Evolutionary conservation across 305 asterid genomes (phyloP).

Genomic region (Fraxinus paxiana): DNA sequence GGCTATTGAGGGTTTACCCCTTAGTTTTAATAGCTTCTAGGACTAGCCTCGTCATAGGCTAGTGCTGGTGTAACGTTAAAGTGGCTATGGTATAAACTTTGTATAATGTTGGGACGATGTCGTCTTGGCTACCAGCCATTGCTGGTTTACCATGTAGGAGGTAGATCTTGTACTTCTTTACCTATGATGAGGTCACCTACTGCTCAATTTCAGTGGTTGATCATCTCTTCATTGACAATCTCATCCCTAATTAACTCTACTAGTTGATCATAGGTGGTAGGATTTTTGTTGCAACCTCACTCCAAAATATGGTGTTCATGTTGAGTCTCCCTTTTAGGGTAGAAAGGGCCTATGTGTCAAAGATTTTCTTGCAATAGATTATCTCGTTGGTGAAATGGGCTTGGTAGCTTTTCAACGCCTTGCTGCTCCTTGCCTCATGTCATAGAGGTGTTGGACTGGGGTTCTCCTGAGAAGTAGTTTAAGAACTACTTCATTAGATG

Average conservation of each 20-base stretch:
- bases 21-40: too few relatives aligned
- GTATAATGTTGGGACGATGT: too few relatives aligned
- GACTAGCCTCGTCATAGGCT: too few relatives aligned
- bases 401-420: not conserved
- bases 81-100: too few relatives aligned
- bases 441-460: not conserved
- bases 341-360: not conserved
- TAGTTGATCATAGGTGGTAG: not conserved
- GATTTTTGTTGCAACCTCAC: not conserved
- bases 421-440: not conserved
- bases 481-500: not conserved
- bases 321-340: not conserved
- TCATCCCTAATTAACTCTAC: not conserved
- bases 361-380: too few relatives aligned
- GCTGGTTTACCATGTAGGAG: too few relatives aligned
- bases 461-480: not conserved
- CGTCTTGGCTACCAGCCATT: too few relatives aligned
- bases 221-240: not conserved
- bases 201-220: not conserved
- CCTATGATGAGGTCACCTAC: not conserved
- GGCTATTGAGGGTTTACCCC: too few relatives aligned
- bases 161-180: too few relatives aligned
- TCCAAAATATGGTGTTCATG: not conserved
- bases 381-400: not conserved
- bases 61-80: too few relatives aligned